Conservation (phyloP, 2,329 filamentous ascomycete species). For the Metarhizium rileyi region DNA sequence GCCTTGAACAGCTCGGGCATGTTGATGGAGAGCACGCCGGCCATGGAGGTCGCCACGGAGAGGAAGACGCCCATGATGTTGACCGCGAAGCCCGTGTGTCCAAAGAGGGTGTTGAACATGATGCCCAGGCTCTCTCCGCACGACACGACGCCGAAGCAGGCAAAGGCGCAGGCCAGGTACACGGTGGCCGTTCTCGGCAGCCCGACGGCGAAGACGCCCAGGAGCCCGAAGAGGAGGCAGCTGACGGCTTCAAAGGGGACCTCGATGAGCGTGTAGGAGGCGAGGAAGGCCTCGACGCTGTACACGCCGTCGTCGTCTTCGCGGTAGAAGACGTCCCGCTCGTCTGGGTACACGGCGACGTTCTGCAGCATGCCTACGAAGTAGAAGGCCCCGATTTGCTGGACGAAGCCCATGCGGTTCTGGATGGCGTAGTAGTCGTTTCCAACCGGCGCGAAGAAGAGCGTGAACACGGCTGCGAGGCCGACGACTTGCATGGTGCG, state of each 20-base stretch:
- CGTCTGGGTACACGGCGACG: constrained; percentile 61
- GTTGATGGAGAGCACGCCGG: constrained; percentile 59
- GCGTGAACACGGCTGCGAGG: constrained; percentile 49
- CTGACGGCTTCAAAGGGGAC: constrained; percentile 61
- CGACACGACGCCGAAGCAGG: constrained; percentile 62
- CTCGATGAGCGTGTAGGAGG: constrained; percentile 61
- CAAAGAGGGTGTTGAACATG: constrained; percentile 69
- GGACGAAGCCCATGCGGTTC: constrained; percentile 63
- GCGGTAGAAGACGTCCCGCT: constrained; percentile 67
- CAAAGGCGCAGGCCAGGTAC: constrained; percentile 59
- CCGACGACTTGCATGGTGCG: constrained; percentile 59
- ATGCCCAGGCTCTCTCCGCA: constrained; percentile 71
- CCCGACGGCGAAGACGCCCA: constrained; percentile 55
- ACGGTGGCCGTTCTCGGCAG: constrained; percentile 52
- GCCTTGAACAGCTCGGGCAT: constrained; percentile 57
- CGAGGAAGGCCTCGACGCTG: constrained; percentile 58
- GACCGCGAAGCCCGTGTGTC: constrained; percentile 65
- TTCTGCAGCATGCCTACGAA: constrained; percentile 75
- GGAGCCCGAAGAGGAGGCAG: constrained; percentile 53
- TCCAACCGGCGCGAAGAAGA: constrained; percentile 64
- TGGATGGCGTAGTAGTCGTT: constrained; percentile 62
- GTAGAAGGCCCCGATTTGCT: constrained; percentile 62
- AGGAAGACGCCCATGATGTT: constrained; percentile 63
- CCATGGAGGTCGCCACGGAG: constrained; percentile 61
- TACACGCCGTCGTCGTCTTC: constrained; percentile 69